These are phyloP conservation scores for Cucumis cinereus DNA, from an alignment of 306 rosid species.

Conservation along the genomic window DNA sequence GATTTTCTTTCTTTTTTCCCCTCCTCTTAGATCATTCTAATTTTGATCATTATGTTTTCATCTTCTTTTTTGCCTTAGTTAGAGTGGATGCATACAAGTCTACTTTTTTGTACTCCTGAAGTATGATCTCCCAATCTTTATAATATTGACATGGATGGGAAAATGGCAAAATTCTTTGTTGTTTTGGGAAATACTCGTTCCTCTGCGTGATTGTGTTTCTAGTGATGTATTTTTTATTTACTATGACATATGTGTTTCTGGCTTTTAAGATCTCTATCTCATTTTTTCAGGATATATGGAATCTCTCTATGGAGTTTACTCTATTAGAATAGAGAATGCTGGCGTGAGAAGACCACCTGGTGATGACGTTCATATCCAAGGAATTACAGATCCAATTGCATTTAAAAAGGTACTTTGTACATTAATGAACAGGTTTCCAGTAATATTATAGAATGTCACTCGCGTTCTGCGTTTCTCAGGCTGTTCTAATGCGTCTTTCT, in stretches of 20 bases:
- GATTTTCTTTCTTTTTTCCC: too few species aligned
- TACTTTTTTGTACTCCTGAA: neutral
- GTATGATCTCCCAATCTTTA: neutral
- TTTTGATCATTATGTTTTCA: too few species aligned
- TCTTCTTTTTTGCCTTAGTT: neutral
- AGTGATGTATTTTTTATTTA: neutral
- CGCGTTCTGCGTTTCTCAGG: conserved; percentile 38
- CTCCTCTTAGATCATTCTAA: too few species aligned
- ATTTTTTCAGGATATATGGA: conserved; percentile 61
- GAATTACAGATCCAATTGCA: conserved; percentile 71
- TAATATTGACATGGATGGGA: neutral
- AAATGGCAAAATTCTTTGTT: neutral
- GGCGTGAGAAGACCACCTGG: conserved; percentile 84
- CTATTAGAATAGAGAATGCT: conserved; percentile 69
- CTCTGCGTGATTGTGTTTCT: neutral
- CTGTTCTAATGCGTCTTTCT: conserved; percentile 59
- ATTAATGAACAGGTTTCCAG: neutral
- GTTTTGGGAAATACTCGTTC: neutral
- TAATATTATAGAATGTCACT: neutral
- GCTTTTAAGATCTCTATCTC: neutral
- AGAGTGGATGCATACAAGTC: neutral
- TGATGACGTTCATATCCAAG: conserved; percentile 84
- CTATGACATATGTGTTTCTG: neutral
- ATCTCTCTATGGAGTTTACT: conserved; percentile 68
- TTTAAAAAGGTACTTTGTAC: conserved; percentile 55